Base-by-base conservation (phyloP, 805 yeast genomes). In the Candida michaelii region DNA sequence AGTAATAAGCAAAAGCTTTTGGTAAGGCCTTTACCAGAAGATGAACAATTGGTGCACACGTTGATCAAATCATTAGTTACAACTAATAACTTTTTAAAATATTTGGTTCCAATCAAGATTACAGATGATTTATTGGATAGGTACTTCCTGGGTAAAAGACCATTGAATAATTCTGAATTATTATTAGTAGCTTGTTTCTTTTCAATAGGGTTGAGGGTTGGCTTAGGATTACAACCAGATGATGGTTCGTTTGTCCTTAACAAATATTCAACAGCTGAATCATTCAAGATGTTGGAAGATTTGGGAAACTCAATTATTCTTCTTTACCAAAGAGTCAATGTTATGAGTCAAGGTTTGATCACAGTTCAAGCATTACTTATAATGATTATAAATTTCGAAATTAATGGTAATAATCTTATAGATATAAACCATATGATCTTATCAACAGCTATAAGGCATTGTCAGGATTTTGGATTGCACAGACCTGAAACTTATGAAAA, bases 321-420 rank as follows among this genome's bases (percentile, higher is more conserved):
- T 50, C 81, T 76, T 51, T 82, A 73, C 47, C 79, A 77, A 49
- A 67, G 78, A 43, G 56, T 79, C 5, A 60, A 73, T 5, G 61
- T 76, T 2, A 52, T 72, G 18, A 73, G 77, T 46, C 82, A 77
- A 45, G 83, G 82, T 9, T 38, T 76, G 0, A 63, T 60, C 27
- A 70, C 81, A 2, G 58, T 80, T 11, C 79, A 71, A 52, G 85
- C 77, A 0, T 60, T 80, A 9, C 46, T 83, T 15, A 49, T 82
- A 15, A 56, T 83, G 36, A 53, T 73, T 0, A 42, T 58, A 4
- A 73, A 64, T 42, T 58, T 72, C 30, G 69, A 57, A 42, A 47
- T 47, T 13, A 50, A 45, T 32, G 50, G 62, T 50, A 39, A 58
- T 12, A 44, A 55, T 6, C 49, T 60, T 8, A 10, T 37, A 6